Conservation (phyloP, 108 stramenopile species). For the Discostella pseudostelligera region DNA sequence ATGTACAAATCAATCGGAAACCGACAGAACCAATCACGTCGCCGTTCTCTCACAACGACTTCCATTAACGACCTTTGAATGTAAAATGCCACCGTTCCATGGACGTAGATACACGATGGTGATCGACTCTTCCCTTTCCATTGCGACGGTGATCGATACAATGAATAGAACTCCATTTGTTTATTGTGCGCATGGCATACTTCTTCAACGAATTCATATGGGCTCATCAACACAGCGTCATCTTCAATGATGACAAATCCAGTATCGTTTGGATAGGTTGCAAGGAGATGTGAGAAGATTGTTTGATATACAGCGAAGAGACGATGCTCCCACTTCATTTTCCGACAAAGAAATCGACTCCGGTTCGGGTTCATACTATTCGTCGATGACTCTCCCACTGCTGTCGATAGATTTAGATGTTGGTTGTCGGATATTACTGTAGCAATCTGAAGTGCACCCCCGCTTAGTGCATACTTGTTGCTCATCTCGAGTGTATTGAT, state of each 20-base stretch:
- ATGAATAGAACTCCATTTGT: slow-evolving; percentile 30
- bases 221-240: slow-evolving; percentile 29
- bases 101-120: slow-evolving; percentile 31
- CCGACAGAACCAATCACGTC: slow-evolving; percentile 35
- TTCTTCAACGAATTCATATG: slow-evolving; percentile 21
- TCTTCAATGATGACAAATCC: slow-evolving; percentile 45
- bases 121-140: slow-evolving; percentile 3
- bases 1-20: slow-evolving; percentile 52
- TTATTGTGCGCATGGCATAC: slow-evolving; percentile 25
- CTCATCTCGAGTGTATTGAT: slow-evolving; percentile 39
- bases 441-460: slow-evolving; percentile 19
- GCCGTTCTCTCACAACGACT: slow-evolving; percentile 26
- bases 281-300: slow-evolving; percentile 21
- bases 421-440: neutral
- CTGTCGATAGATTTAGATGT: neutral
- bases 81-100: slow-evolving; percentile 47
- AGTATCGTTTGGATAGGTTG: slow-evolving; percentile 22
- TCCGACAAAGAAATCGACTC: slow-evolving; percentile 23
- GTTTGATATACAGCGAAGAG: slow-evolving; percentile 42
- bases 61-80: slow-evolving; percentile 37
- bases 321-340: slow-evolving; percentile 47
- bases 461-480: slow-evolving; percentile 35
- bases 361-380: neutral
- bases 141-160: slow-evolving; percentile 41
- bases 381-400: neutral